These are phyloP conservation scores for Backusella morwellensis DNA, from an alignment of 192 early-diverging fungal species.

Conservation along the genomic window DNA sequence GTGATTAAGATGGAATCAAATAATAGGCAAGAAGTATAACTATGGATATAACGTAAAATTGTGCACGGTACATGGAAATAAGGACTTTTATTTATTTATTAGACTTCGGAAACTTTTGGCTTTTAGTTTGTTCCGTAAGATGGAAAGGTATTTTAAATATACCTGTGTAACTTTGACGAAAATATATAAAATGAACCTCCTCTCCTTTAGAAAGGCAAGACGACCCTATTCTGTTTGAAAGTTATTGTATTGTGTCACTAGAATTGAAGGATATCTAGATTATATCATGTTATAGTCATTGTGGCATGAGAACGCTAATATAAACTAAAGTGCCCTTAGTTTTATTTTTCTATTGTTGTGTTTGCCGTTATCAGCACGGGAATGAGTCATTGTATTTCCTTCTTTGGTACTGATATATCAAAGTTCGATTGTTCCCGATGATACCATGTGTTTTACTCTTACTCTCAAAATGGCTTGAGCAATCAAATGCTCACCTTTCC, in stretches of 20 bases:
- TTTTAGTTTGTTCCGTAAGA: neutral
- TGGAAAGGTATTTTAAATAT: neutral
- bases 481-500: neutral
- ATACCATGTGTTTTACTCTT: neutral
- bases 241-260: neutral
- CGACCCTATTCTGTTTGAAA: neutral
- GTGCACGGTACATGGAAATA: neutral
- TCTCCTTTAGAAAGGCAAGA: neutral
- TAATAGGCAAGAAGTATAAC: neutral
- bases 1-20: too few relatives aligned
- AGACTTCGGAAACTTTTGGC: neutral
- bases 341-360: neutral
- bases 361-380: neutral
- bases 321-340: neutral
- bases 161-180: neutral
- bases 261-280: neutral
- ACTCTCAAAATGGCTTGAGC: neutral
- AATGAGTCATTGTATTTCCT: slow-evolving; percentile 1
- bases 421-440: neutral
- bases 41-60: neutral
- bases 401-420: neutral
- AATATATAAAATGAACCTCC: neutral
- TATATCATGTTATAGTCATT: neutral
- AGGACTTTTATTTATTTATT: neutral
- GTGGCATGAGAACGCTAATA: neutral